These are phyloP conservation scores for Beauveria sp. DNA, from an alignment of 2,329 filamentous ascomycete species.

Conservation along the genomic window DNA sequence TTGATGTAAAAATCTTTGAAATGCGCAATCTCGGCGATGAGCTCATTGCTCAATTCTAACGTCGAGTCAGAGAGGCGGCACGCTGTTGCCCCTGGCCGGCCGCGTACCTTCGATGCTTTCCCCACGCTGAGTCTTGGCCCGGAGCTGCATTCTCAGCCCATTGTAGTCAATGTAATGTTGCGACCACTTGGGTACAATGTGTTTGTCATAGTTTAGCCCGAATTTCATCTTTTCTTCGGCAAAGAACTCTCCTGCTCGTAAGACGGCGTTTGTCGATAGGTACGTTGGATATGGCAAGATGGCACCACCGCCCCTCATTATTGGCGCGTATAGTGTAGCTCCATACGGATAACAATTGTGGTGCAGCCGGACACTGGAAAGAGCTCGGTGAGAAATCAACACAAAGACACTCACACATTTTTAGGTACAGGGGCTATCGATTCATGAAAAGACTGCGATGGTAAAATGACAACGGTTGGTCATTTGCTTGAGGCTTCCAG, in stretches of 20 bases:
- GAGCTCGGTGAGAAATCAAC: no score
- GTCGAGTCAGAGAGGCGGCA: not conserved
- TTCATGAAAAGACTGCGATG: not conserved
- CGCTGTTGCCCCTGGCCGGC: not conserved
- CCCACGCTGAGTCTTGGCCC: not conserved
- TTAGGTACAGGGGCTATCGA: no score
- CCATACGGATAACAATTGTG: no score
- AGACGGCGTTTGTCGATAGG: not conserved
- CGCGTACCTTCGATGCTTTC: not conserved
- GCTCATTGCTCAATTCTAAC: not conserved
- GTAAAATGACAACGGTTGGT: not conserved
- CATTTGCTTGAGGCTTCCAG: no score
- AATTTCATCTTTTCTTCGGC: slow-evolving; percentile 21
- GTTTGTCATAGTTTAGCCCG: slow-evolving; percentile 19
- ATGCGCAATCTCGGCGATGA: not conserved
- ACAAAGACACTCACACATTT: no score
- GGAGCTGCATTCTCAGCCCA: slow-evolving; percentile 16
- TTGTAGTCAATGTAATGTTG: slow-evolving; percentile 22
- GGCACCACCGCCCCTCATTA: no score
- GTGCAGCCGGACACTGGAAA: no score
- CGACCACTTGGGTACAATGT: slow-evolving; percentile 21
- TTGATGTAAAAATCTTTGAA: not conserved
- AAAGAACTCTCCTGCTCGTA: not conserved
- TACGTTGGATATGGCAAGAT: not conserved
- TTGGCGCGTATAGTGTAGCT: no score